Percentiles rank a stretch among this genome's conserved stretches.
phyloP scores from a whole-genome alignment of 345 rosid genomes.

The Euphorbia pulcherrima region DNA sequence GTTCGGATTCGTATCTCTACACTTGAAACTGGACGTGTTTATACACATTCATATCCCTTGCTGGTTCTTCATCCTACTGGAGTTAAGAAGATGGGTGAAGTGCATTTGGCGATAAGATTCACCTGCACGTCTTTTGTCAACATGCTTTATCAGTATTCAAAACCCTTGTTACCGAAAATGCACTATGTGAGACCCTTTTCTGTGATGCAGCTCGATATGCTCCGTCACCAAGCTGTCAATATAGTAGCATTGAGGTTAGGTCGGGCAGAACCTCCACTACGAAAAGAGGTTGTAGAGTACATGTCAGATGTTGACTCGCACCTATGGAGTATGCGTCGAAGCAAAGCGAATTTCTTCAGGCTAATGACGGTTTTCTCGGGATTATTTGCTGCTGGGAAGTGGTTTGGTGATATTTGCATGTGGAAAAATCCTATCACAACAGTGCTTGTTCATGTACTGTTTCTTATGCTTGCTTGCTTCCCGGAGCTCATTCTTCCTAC shows the following conservation, averaged over 20 bases:
- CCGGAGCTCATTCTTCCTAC: conserved; percentile 36
- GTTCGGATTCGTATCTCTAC: conserved; percentile 34
- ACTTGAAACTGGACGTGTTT: conserved; percentile 33
- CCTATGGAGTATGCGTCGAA: conserved; percentile 35
- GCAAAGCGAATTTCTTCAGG: conserved; percentile 33
- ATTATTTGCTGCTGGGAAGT: conserved; percentile 27
- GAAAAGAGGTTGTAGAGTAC: conserved; percentile 35
- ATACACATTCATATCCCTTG: conserved; percentile 31
- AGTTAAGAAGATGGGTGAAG: conserved; percentile 33
- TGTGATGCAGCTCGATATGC: conserved; percentile 35
- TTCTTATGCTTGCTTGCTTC: conserved; percentile 35
- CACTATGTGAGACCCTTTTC: conserved; percentile 32
- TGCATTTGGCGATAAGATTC: conserved; percentile 34
- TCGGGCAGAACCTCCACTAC: conserved; percentile 32
- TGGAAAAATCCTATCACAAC: conserved; percentile 36
- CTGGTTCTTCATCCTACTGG: conserved; percentile 33
- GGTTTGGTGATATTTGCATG: conserved; percentile 32
- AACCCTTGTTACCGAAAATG: conserved; percentile 32
- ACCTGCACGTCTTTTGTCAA: conserved; percentile 30
- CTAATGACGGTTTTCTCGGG: conserved; percentile 36
- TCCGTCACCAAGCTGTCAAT: conserved; percentile 34
- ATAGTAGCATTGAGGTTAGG: conserved; percentile 33
- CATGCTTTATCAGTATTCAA: conserved; percentile 30
- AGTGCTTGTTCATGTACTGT: conserved; percentile 33
- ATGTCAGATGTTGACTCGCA: conserved; percentile 35